phyloP scores from a whole-genome alignment of 2,329 filamentous ascomycete species.

The Neonectria sp. region DNA sequence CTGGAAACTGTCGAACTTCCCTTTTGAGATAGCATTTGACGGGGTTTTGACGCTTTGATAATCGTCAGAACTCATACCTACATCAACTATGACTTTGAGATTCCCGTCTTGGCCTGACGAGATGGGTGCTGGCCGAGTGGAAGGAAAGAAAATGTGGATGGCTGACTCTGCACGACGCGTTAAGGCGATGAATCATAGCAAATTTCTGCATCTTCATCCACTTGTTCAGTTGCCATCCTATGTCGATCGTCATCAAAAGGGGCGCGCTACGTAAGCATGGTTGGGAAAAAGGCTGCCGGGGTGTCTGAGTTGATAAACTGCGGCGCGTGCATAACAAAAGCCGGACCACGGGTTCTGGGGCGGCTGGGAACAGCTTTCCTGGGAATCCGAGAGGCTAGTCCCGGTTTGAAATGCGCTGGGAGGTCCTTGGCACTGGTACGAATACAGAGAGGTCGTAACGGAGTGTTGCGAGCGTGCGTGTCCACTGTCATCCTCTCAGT shows the following conservation, averaged over 20 bases:
- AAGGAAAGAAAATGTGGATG: slow-evolving; percentile 13
- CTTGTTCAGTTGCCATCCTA: slow-evolving; percentile 15
- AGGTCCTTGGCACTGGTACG: slow-evolving; percentile 21
- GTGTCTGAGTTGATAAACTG: slow-evolving; percentile 23
- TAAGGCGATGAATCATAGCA: slow-evolving; percentile 26
- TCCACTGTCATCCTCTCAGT: slow-evolving; percentile 13
- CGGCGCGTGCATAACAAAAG: slow-evolving; percentile 23
- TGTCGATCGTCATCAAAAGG: slow-evolving; percentile 30
- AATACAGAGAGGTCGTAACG: slow-evolving; percentile 9
- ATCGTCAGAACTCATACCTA: slow-evolving; percentile 14
- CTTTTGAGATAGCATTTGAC: neutral
- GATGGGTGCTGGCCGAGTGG: slow-evolving; percentile 9
- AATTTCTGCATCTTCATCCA: slow-evolving; percentile 18
- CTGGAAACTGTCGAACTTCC: slow-evolving; percentile 9
- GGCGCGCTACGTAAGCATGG: slow-evolving; percentile 26
- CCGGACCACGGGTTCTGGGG: slow-evolving; percentile 11
- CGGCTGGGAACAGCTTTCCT: slow-evolving; percentile 20
- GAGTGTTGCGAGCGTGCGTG: slow-evolving; percentile 20
- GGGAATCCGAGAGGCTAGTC: slow-evolving; percentile 23
- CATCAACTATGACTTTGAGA: slow-evolving; percentile 9
- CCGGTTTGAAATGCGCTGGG: slow-evolving; percentile 6
- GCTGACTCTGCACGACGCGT: slow-evolving; percentile 12
- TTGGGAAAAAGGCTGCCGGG: slow-evolving; percentile 23
- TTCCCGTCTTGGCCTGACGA: neutral
- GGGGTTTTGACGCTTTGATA: slow-evolving; percentile 5